Percentiles rank a stretch among this genome's conserved stretches.
These are phyloP conservation scores for Tetrastigma voinierianum DNA, from an alignment of 164 flowering plant species.

Conservation along the genomic window DNA sequence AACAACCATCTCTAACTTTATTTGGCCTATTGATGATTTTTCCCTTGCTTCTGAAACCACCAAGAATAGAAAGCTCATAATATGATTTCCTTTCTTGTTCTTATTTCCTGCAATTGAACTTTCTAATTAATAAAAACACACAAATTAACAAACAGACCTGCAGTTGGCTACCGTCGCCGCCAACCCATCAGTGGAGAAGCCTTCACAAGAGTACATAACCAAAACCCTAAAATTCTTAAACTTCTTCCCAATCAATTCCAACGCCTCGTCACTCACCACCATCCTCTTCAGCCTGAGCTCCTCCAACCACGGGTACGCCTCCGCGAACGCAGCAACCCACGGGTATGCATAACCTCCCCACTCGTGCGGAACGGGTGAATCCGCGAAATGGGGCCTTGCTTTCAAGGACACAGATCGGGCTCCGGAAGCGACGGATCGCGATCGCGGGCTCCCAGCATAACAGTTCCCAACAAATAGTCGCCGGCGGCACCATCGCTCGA, in stretches of 20 bases:
- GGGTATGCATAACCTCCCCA: constrained; percentile 65
- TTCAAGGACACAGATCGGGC: constrained; percentile 47
- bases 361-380: constrained; percentile 60
- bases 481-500: constrained; percentile 52
- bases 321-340: constrained; percentile 38
- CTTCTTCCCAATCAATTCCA: constrained; percentile 18
- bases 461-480: constrained; percentile 65
- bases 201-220: constrained; percentile 47
- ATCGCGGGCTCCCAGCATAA: constrained; percentile 53
- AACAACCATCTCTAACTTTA: no score
- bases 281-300: constrained; percentile 30
- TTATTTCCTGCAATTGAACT: no score
- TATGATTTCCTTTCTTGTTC: no score
- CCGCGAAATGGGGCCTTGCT: constrained; percentile 72
- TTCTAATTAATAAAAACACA: no score
- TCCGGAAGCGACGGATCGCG: constrained; percentile 48
- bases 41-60: no score
- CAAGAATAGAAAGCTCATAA: no score
- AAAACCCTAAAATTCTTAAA: constrained; percentile 23
- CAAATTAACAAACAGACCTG: constrained; percentile 50
- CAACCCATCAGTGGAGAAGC: constrained; percentile 56
- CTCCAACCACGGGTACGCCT: constrained; percentile 13
- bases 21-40: no score
- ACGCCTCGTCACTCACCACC: constrained; percentile 18
- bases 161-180: constrained; percentile 61